Conservation (phyloP, 139 green algal species). For the Zygnema cylindricum region DNA sequence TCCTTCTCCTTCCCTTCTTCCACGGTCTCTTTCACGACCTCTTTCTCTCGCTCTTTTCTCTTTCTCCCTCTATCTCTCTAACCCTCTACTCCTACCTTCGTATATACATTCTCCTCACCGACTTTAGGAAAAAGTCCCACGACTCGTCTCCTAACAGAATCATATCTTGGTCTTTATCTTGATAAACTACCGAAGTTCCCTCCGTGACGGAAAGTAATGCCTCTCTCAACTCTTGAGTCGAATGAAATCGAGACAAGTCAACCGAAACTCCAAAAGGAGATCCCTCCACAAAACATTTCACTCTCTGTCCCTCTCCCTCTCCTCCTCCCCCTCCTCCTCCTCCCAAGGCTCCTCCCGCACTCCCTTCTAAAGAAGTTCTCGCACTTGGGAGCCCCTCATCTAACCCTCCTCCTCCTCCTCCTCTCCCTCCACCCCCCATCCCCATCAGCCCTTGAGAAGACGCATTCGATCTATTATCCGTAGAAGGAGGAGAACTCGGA, state of each 20-base stretch:
- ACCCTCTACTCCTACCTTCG: no score
- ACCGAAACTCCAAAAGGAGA: slow-evolving; percentile 56
- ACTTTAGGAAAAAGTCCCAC: slow-evolving; percentile 57
- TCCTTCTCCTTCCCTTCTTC: no score
- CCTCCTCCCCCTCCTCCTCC: slow-evolving; percentile 1
- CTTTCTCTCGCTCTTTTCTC: no score
- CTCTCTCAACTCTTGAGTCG: slow-evolving; percentile 47
- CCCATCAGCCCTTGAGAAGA: neutral
- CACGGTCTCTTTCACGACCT: no score
- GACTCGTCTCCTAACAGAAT: slow-evolving; percentile 59
- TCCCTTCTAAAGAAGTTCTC: neutral
- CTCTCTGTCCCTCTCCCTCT: slow-evolving; percentile 15
- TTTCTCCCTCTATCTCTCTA: no score
- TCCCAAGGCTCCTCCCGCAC: neutral
- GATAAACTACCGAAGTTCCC: slow-evolving; percentile 49
- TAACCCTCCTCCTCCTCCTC: neutral
- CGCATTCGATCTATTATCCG: neutral
- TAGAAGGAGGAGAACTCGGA: neutral
- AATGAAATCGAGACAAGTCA: slow-evolving; percentile 50
- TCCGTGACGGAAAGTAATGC: slow-evolving; percentile 47
- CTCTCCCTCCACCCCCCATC: neutral
- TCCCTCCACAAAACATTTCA: slow-evolving; percentile 62
- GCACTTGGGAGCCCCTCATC: slow-evolving; percentile 8
- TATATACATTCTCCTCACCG: slow-evolving; percentile 47
- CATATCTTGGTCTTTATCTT: slow-evolving; percentile 57